Percentiles rank a stretch among this genome's conserved stretches.
phyloP scores from a whole-genome alignment of 2,329 filamentous ascomycete genomes.

The Apiospora kogelbergensis region DNA sequence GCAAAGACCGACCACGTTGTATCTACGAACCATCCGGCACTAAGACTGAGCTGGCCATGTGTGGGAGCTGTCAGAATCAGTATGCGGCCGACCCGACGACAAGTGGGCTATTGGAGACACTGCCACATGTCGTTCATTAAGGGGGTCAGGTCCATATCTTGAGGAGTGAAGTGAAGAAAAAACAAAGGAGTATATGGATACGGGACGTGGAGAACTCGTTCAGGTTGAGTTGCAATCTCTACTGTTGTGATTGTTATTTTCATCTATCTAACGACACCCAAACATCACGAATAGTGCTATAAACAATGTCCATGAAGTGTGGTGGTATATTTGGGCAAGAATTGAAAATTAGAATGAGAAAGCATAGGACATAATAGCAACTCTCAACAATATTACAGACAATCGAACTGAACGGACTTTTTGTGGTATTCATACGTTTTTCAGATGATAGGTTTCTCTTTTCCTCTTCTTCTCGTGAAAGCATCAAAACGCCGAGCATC shows the following conservation, averaged over 20 bases:
- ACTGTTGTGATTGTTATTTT: not conserved
- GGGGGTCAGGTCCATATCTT: not conserved
- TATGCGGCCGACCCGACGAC: not conserved
- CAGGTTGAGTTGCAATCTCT: not conserved
- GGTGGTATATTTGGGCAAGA: not conserved
- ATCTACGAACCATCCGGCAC: not conserved
- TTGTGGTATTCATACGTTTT: not conserved
- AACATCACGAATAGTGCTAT: not conserved
- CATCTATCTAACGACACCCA: not conserved
- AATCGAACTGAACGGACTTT: not conserved
- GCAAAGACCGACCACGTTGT: not conserved
- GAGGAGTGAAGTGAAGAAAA: not conserved
- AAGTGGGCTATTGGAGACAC: not conserved
- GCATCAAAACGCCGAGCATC: not conserved
- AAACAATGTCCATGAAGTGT: not conserved
- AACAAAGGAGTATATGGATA: not conserved
- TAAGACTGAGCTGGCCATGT: not conserved
- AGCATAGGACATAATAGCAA: not conserved
- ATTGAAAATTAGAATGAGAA: not conserved
- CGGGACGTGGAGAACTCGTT: too few species aligned
- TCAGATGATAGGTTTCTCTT: not conserved
- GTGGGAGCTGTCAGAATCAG: not conserved
- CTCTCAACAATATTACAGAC: too few species aligned
- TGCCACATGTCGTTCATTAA: not conserved
- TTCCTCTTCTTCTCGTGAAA: not conserved